phyloP scores from a whole-genome alignment of 257 asterid genomes.

The Scutellaria baicalensis region DNA sequence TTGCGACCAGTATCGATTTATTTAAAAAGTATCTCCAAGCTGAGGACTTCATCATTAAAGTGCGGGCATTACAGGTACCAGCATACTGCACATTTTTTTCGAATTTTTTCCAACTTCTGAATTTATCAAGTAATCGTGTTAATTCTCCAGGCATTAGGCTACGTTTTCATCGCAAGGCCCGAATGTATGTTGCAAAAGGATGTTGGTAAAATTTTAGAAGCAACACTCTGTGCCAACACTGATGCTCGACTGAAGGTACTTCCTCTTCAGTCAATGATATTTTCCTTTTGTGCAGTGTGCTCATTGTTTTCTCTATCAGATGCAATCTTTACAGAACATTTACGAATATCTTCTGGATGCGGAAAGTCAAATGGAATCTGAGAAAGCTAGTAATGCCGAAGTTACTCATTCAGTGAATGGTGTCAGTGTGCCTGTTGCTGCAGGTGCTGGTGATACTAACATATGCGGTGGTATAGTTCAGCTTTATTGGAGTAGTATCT shows the following conservation, averaged over 20 bases:
- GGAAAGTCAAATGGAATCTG: conserved; percentile 80
- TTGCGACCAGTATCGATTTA: conserved; percentile 54
- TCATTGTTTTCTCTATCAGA: conserved; percentile 42
- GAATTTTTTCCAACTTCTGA: background rate
- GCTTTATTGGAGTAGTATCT: conserved; percentile 74
- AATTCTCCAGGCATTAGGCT: conserved; percentile 79
- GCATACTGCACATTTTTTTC: conserved; percentile 5
- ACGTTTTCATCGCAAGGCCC: conserved; percentile 84
- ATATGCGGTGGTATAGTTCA: conserved; percentile 94
- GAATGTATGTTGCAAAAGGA: conserved; percentile 90
- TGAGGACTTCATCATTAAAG: conserved; percentile 78
- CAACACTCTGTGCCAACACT: conserved; percentile 50
- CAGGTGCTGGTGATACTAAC: conserved; percentile 99
- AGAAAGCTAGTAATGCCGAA: conserved; percentile 41
- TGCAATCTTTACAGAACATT: conserved; percentile 93
- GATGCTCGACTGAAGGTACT: conserved; percentile 83
- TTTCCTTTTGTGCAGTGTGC: conserved; percentile 13
- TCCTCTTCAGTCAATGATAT: conserved; percentile 6
- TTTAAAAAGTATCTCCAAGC: conserved; percentile 87
- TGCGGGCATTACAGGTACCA: conserved; percentile 79
- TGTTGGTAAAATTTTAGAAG: conserved; percentile 63
- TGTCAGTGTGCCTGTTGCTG: conserved; percentile 87
- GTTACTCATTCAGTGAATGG: conserved; percentile 37
- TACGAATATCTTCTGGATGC: conserved; percentile 95
- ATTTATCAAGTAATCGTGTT: conserved; percentile 12